Conservation (phyloP, 2,329 filamentous ascomycete genomes). For the Thelonectria discophora region DNA sequence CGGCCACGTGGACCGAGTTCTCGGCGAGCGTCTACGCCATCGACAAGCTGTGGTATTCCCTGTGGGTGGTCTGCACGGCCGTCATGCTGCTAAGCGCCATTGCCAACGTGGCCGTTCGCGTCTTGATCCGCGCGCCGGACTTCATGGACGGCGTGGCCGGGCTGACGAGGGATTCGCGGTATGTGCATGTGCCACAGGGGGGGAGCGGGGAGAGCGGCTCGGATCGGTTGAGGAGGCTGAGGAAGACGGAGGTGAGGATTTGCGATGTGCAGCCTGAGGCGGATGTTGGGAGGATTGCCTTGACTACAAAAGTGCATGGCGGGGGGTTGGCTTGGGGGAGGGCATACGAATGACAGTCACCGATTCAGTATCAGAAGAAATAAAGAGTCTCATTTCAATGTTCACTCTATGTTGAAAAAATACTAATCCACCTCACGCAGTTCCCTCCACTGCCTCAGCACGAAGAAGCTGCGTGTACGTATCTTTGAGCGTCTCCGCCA, state of each 20-base stretch:
- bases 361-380: too few relatives aligned
- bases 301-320: slow-evolving; percentile 4
- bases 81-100: background rate
- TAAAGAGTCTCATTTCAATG: too few relatives aligned
- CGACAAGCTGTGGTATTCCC: slow-evolving; percentile 7
- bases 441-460: slow-evolving; percentile 3
- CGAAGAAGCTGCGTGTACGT: slow-evolving; percentile 13
- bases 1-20: slow-evolving; percentile 14
- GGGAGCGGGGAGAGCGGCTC: slow-evolving; percentile 8
- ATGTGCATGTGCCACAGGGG: slow-evolving; percentile 2
- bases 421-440: background rate
- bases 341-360: background rate
- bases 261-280: slow-evolving; percentile 7
- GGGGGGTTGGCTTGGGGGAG: slow-evolving; percentile 1
- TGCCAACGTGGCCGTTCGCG: slow-evolving; percentile 1
- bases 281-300: slow-evolving; percentile 1
- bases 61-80: slow-evolving; percentile 4
- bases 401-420: too few relatives aligned
- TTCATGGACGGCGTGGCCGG: slow-evolving; percentile 18
- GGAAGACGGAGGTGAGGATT: background rate
- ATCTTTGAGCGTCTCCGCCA: slow-evolving; percentile 44
- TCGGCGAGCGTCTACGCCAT: slow-evolving; percentile 9
- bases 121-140: slow-evolving; percentile 14
- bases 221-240: slow-evolving; percentile 6
- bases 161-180: slow-evolving; percentile 17